Base-by-base conservation (phyloP, 768 basidiomycete species). In the Lactarius pseudohatsudake region DNA sequence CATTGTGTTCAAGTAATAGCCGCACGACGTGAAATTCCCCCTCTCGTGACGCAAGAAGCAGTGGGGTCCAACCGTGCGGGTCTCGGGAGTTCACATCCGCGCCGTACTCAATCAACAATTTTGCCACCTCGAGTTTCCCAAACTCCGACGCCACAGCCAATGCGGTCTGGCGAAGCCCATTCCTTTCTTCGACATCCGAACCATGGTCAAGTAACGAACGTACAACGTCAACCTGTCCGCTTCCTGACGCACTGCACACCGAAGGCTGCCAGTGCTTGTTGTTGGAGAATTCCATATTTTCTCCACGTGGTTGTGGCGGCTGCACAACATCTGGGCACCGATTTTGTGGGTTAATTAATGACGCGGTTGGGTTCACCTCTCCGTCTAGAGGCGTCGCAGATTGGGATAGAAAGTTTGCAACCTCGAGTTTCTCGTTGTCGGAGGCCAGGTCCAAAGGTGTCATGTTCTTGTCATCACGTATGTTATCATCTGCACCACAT, bases 1-100 rank as follows among this genome's bases (percentile, higher is more conserved):
- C 56, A 16, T 6, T 32, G 11, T 50, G 16, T 4, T 57, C 22
- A 7, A 64, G 56, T 28, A 64, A 41, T 3, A 57, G 8, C 10
- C 6, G 32, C 9, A 28, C 56, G 34, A 64, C 34, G n/a, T 28
- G 32, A 4, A 36, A 0, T 3, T 57, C 56, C 3, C 62, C 62
- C 0, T 6, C 3, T 13, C 28, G 30, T 20, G 32, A 64, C 2
- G 63, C 57, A 2, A 2, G 5, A 11, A 36, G 57, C 16, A 64
- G 26, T 1, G 63, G 45, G 2, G 63, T 64, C 57, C 43, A 28
- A 22, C 41, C 26, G 9, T 34, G 13, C 15, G 13, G 15, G 56
- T 45, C 57, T n/a, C 11, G 56, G 16, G 63, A 26, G 22, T 64
- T 36, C 13, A 58, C 36, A 38, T 50, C 34, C 2, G 57, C 57